Evolutionary conservation across 2,329 filamentous ascomycete genomes (phyloP), one percentile per base, ranked within the genome.

Genomic region (Amphichorda felina): DNA sequence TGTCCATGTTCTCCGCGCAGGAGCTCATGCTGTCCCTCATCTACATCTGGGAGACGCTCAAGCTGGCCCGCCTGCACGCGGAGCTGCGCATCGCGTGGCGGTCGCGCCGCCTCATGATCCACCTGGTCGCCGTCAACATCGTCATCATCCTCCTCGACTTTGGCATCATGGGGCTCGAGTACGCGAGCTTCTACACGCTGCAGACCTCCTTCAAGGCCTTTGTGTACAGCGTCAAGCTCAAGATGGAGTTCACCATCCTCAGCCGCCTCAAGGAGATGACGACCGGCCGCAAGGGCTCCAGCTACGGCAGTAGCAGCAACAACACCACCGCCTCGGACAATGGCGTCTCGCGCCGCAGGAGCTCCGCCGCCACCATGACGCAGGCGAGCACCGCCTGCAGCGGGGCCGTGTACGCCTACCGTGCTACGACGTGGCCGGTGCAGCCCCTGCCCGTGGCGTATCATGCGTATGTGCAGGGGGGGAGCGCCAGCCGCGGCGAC

Each of bases 1-100:
- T 74, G 46, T 68, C 66, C 5, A 55, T 68, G 6, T 75, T 75
- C 45, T 72, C 66, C 42, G 36, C 72, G 10, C 71, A 75, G 43
- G 71, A 75, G 39, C 58, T 67, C 35, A 57, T 71, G 40, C 61
- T 75, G 33, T 72, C 68, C 1, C 56, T 56, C 1, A 51, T 71
- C 15, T 75, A 72, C 47, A 72, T 75, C 37, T 56, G 53, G 47
- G 67, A 73, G 42, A 70, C 70, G 0, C 49, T 66, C 38, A 63
- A 59, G 29, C 59, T 73, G 38, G 55, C 72, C 35, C 59, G 58
- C 6, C 18, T 38, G 5, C 30, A 33, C 18, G n/a, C 25, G 4
- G 30, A 15, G 30, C 30, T 36, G 22, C 34, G 19, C n/a, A 24
- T 16, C 8, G 15, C 22, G 17, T 9, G 19, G 13, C 16, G 28